phyloP scores from a whole-genome alignment of 73 alveolate genomes.

The Paramecium primaurelia region DNA sequence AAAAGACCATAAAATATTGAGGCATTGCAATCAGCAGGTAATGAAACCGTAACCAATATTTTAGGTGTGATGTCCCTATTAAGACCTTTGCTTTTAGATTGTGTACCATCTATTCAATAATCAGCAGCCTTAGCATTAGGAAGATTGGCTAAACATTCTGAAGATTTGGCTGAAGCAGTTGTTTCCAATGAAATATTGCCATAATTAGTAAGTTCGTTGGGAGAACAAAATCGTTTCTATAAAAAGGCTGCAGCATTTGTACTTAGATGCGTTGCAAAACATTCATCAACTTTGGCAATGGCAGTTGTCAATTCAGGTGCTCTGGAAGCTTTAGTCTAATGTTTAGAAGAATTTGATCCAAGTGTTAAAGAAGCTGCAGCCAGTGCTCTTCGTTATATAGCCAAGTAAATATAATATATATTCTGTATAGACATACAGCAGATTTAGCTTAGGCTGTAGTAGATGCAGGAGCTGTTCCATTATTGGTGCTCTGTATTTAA shows the following conservation, averaged over 20 bases:
- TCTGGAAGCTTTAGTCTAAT: constrained; percentile 97
- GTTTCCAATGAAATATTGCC: constrained; percentile 98
- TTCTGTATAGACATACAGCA: constrained; percentile 77
- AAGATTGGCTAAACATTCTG: constrained; percentile 97
- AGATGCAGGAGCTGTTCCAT: constrained; percentile 99
- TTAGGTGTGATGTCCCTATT: constrained; percentile 97
- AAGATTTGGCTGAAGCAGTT: constrained; percentile 96
- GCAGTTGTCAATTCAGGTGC: constrained; percentile 99
- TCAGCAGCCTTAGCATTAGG: constrained; percentile 99
- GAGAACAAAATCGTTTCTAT: constrained; percentile 98
- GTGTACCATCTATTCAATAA: constrained; percentile 98
- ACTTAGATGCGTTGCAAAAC: constrained; percentile 99
- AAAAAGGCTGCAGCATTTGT: constrained; percentile 99
- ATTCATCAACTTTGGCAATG: constrained; percentile 97
- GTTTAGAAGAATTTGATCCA: constrained; percentile 99
- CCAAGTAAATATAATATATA: constrained; percentile 59
- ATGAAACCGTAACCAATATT: neutral
- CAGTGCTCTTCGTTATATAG: constrained; percentile 95
- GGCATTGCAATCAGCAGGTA: constrained; percentile 96
- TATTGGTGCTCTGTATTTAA: constrained; percentile 85
- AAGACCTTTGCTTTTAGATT: constrained; percentile 97
- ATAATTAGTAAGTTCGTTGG: constrained; percentile 95
- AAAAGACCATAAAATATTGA: constrained; percentile 99
- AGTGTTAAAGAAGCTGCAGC: constrained; percentile 99
- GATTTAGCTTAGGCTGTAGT: constrained; percentile 95